phyloP scores from a whole-genome alignment of 2,329 filamentous ascomycete genomes.

The Botryotinia convoluta region DNA sequence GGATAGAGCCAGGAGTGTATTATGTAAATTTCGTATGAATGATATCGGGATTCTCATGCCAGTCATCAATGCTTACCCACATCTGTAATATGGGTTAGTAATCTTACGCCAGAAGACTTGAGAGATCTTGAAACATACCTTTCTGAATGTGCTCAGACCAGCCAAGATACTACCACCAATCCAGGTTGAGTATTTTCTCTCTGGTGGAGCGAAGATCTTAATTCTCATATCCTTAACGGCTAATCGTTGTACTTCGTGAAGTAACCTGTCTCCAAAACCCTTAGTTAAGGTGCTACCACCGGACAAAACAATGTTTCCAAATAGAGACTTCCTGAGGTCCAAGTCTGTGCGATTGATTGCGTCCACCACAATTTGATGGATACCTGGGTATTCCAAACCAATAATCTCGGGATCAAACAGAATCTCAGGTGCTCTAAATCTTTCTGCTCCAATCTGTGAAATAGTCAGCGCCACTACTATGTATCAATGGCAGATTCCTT shows the following conservation, averaged over 20 bases:
- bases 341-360: slow-evolving; percentile 93
- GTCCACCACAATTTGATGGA: slow-evolving; percentile 97
- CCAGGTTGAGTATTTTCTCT: slow-evolving; percentile 98
- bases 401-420: slow-evolving; percentile 97
- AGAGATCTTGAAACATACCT: slow-evolving; percentile 56
- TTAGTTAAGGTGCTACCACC: slow-evolving; percentile 95
- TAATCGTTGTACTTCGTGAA: slow-evolving; percentile 87
- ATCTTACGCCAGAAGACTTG: slow-evolving; percentile 20
- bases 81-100: slow-evolving; percentile 58
- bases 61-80: slow-evolving; percentile 99
- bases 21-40: slow-evolving; percentile 97
- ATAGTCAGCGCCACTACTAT: slow-evolving; percentile 22
- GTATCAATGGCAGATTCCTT: slow-evolving; percentile 24
- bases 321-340: slow-evolving; percentile 89
- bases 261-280: slow-evolving; percentile 88
- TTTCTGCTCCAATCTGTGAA: slow-evolving; percentile 77
- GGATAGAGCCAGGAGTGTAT: slow-evolving; percentile 6
- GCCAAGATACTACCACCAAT: slow-evolving; percentile 97
- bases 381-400: slow-evolving; percentile 90
- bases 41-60: slow-evolving; percentile 99
- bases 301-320: slow-evolving; percentile 95
- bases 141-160: slow-evolving; percentile 95
- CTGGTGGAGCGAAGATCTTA: slow-evolving; percentile 97
- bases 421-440: slow-evolving; percentile 94
- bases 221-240: slow-evolving; percentile 99